Conservation (phyloP, 257 asterid species). For the Plectranthus barbatus region DNA sequence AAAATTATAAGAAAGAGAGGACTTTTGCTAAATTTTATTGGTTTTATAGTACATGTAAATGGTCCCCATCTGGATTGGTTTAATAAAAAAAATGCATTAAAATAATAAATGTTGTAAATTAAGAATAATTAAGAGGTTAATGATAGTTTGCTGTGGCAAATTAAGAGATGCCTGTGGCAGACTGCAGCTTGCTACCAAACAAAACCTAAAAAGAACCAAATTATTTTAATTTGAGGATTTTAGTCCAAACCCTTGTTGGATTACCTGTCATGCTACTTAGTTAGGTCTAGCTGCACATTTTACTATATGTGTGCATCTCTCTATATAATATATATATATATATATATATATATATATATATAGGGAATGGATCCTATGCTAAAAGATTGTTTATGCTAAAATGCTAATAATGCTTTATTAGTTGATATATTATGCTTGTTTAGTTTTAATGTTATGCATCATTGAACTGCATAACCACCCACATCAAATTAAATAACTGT, state of each 20-base stretch:
- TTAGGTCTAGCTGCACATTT: neutral
- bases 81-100: conserved; percentile 11
- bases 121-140: neutral
- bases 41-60: conserved; percentile 3
- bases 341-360: too few species aligned
- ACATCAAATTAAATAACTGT: too few species aligned
- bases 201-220: conserved; percentile 36
- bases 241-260: conserved; percentile 22
- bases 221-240: conserved; percentile 10
- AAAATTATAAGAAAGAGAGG: conserved; percentile 1
- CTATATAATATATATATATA: too few species aligned
- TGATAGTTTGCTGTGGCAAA: conserved; percentile 11
- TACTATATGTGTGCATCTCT: too few species aligned
- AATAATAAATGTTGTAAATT: neutral
- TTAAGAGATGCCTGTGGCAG: conserved; percentile 24
- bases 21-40: neutral
- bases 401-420: too few species aligned
- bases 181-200: conserved; percentile 34
- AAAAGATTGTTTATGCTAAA: too few species aligned
- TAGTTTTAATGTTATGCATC: too few species aligned
- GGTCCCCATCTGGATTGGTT: conserved; percentile 28
- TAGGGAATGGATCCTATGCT: too few species aligned
- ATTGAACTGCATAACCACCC: too few species aligned
- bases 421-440: too few species aligned
- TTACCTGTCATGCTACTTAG: conserved; percentile 11